A percentile compares a stretch with the other conserved stretches of the same genome.
These are phyloP conservation scores for Angophora floribunda DNA, from an alignment of 345 rosid species.

Conservation along the genomic window DNA sequence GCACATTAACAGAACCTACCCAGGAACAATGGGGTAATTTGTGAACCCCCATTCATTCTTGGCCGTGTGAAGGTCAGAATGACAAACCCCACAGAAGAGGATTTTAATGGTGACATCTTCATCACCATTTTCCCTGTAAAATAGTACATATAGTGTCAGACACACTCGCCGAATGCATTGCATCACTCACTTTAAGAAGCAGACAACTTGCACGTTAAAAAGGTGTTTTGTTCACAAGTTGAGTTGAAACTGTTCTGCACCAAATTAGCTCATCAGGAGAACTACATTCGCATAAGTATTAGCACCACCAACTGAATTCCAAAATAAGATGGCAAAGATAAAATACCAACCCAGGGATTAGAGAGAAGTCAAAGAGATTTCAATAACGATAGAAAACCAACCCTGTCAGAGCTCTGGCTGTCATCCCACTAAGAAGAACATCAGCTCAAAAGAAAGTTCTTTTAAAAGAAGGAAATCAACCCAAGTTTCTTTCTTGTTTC, in stretches of 20 bases:
- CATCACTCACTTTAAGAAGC: background rate
- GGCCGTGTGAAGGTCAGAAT: conserved; percentile 53
- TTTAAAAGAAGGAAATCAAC: background rate
- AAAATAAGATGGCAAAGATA: background rate
- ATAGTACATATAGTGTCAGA: background rate
- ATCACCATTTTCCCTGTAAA: conserved; percentile 60
- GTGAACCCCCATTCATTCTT: conserved; percentile 75
- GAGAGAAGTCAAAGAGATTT: background rate
- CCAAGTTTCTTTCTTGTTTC: background rate
- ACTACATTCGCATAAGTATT: background rate
- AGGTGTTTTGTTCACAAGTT: background rate
- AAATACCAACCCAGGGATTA: background rate
- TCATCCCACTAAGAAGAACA: background rate
- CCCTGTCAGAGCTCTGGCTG: background rate
- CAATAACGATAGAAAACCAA: background rate
- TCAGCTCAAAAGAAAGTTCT: background rate
- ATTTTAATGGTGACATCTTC: conserved; percentile 78
- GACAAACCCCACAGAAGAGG: conserved; percentile 81
- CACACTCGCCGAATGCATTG: background rate
- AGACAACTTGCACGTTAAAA: background rate
- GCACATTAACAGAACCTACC: conserved; percentile 30
- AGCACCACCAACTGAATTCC: background rate
- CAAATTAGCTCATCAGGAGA: background rate
- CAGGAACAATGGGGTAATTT: conserved; percentile 69
- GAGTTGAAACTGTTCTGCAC: background rate